Base-by-base conservation (phyloP, 108 stramenopile species). In the Nitzschia putrida region DNA sequence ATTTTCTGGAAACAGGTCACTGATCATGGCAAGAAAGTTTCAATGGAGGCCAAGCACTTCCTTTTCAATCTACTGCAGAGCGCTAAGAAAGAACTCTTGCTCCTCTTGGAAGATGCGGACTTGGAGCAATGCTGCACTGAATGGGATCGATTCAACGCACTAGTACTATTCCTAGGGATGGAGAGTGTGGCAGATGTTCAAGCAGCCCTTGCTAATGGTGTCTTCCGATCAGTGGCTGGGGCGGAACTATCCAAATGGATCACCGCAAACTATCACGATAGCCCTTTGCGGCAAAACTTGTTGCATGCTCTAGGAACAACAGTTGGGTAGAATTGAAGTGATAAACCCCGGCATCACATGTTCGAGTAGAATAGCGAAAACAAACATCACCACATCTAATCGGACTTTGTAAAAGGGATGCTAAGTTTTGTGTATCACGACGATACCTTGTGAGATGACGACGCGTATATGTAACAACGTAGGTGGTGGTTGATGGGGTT, bases 151-250 rank as follows among this genome's bases (percentile, higher is more conserved):
- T 79, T 90, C 42, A 63, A 61, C 53, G 83, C 88, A 25, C 57
- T 90, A 16, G 79, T 84, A 4, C 55, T 63, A 9, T 93, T 93
- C 61, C 60, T 82, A 58, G 81, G 74, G 8, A 88, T 90, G 80
- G 80, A 83, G 80, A 75, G 66, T 14, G 61, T 93, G 22, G 56
- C 78, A 20, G 85, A 93, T 53, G 81, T 93, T 7, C 56, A 86
- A 51, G 67, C 64, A 7, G 76, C 78, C 16, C 58, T 93, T 7
- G 71, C 83, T 23, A 78, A 80, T 39, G 92, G 92, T 20, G 77
- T 83, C 0, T 93, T 93, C 76, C 61, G 70, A 53, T 64, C 76
- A 39, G 65, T 93, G 1, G 85, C 83, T n/a, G 87, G 78, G 18
- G 78, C 68, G 52, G 89, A 90, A 59, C 66, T 93, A 10, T 61